These are phyloP conservation scores for Apiospora koreana DNA, from an alignment of 2,329 filamentous ascomycete genomes.

Conservation along the genomic window DNA sequence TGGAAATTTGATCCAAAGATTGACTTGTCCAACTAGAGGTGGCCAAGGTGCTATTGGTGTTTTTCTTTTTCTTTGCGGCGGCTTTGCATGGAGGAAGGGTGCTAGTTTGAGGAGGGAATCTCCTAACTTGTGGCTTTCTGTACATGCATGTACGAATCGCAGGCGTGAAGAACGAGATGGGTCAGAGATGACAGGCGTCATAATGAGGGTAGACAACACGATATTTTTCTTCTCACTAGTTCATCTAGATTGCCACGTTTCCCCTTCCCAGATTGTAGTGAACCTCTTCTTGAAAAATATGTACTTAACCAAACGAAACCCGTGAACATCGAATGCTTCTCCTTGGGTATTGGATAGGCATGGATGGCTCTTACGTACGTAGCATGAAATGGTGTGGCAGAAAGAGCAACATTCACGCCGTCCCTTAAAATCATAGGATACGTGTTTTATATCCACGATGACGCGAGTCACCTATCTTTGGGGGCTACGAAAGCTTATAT, in stretches of 20 bases:
- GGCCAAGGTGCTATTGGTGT: background rate
- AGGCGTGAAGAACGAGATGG: background rate
- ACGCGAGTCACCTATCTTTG: too few species aligned
- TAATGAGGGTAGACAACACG: background rate
- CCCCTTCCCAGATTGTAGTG: background rate
- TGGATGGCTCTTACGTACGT: background rate
- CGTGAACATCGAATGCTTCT: background rate
- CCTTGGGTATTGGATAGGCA: background rate
- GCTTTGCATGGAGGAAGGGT: background rate
- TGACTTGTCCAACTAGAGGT: background rate
- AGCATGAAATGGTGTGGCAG: too few species aligned
- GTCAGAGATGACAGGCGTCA: background rate
- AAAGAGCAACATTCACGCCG: too few species aligned
- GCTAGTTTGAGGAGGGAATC: background rate
- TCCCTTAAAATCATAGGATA: too few species aligned
- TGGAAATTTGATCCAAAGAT: background rate
- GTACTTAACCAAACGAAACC: background rate
- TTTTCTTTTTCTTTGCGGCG: background rate
- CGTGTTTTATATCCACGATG: too few species aligned
- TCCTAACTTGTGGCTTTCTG: background rate
- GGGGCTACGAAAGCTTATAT: too few species aligned
- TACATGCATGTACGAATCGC: background rate
- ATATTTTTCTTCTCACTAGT: background rate
- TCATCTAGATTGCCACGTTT: background rate
- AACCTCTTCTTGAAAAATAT: background rate